These are phyloP conservation scores for Solidago caesia DNA, from an alignment of 129 eudicot species.

Conservation along the genomic window DNA sequence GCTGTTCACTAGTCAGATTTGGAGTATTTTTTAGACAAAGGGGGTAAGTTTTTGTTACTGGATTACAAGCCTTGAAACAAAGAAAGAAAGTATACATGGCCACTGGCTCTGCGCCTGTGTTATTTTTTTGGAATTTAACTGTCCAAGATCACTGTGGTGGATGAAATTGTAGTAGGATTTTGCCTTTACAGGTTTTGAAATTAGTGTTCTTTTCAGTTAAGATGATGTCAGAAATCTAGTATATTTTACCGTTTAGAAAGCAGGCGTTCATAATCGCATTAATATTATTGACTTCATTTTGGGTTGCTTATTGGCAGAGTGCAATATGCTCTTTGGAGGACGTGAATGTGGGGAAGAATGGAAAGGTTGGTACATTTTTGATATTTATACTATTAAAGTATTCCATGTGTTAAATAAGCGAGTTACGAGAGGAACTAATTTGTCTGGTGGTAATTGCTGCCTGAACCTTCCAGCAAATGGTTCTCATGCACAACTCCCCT, in stretches of 20 bases:
- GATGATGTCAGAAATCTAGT: background rate
- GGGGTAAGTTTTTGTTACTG: background rate
- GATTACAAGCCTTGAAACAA: background rate
- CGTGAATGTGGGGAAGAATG: slow-evolving; percentile 55
- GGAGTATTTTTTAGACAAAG: background rate
- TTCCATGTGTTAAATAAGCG: background rate
- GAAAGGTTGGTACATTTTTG: slow-evolving; percentile 59
- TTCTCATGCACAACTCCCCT: too few relatives aligned
- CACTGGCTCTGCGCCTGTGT: background rate
- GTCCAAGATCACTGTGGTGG: too few relatives aligned
- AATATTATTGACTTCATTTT: slow-evolving; percentile 9
- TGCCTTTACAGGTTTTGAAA: slow-evolving; percentile 13
- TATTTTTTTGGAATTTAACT: too few relatives aligned
- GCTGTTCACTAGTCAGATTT: slow-evolving; percentile 15
- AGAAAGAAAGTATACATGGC: background rate
- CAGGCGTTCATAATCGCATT: background rate
- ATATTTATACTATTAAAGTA: background rate
- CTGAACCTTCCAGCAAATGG: too few relatives aligned
- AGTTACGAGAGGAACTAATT: background rate
- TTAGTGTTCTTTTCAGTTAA: slow-evolving; percentile 3
- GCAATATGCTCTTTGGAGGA: slow-evolving; percentile 96
- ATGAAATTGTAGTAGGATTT: background rate
- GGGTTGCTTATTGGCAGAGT: slow-evolving; percentile 52
- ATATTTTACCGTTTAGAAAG: background rate
- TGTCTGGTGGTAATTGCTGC: background rate